Evolutionary conservation across 164 flowering plant species (phyloP), one percentile per base, ranked within the genome.

Genomic region (Nelumbo lutea): DNA sequence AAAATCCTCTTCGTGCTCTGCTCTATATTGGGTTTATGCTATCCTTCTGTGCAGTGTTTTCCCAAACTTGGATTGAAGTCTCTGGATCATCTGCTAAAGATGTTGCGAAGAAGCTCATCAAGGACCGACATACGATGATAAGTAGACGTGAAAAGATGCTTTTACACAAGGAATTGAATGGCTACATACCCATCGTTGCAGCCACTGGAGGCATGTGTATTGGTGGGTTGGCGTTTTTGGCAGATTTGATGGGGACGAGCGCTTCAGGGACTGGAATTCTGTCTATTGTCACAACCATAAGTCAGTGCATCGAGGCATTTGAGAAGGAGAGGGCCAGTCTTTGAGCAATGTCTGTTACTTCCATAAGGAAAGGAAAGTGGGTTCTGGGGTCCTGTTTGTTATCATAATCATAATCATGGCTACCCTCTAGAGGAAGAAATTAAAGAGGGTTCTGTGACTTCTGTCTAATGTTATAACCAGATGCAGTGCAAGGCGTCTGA

Each of bases 41-140:
- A 51, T 78, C 87, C n/a, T 89, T 93, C 7, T 90, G 93, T 76
- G 96, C 96, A 2, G 80, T 90, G 48, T 88, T 88, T 77, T 88
- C 96, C n/a, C 88, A 88, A 75, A 90, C 92, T 42, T 90, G 96
- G 92, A 90, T 90, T 75, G 96, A 90, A 77, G 96, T 88, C 64
- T 90, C 91, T 59, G 96, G 93, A 66, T 90, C 93, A 1, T 90
- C 93, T 60, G 90, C 91, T 76, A 52, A 81, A 81, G 64, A 70
- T 51, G 10, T 6, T 80, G 69, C 85, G 80, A 14, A 79, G 80
- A 93, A 90, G 77, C 3, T 13, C 42, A 11, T 66, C 61, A 59
- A 83, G 85, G 85, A 85, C 67, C 86, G 83, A 82, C 80, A 80
- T 75, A 85, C 80, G 84, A 83, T 82, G 78, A 85, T 85, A 83